Base-by-base conservation (phyloP, 2,329 filamentous ascomycete genomes). In the Parascedosporium putredinis region DNA sequence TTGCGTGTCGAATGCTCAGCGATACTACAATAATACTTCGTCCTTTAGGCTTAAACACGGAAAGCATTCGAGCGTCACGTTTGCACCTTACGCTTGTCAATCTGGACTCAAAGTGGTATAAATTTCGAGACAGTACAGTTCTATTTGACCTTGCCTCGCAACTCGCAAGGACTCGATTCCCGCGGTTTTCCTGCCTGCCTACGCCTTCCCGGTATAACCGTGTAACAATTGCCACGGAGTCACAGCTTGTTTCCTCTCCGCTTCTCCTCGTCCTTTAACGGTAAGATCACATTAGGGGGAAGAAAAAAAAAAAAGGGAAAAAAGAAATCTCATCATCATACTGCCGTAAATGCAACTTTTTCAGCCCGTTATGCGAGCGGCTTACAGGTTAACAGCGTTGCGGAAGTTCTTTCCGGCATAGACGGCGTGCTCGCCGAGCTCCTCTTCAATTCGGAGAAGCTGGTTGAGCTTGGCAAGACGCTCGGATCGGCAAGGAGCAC, bases 401-500 rank as follows among this genome's bases (percentile, higher is more conserved):
- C 91, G 86, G 88, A 97, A 98, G 67, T 88, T 89, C 65, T 78
- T 73, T 60, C 93, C 93, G 60, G 91, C 90, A 68, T 91, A 98
- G 72, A 97, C 66, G 60, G 91, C 93, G 63, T 93, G 84, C 63
- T 83, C 79, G 62, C 90, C 90, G 57, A 98, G 85, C 80, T 98
- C 93, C 78, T 98, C 93, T 82, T 98, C 93, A 62, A 98, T 98
- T 67, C 93, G 88, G 66, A 98, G 86, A 65, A 98, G 95, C 80
- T 98, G 93, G 86, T 98, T 98, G 68, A 98, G 87, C 83, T 98
- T 98, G 71, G 93, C 93, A 60, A 97, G 81, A 78, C 93, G 90
- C 82, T 98, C 93, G 61, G 91, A 96, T 65, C 93, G 86, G 67
- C 86, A 86, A 61, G 93, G 93, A 56, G 91, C 91, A 81, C 90